Evolutionary conservation across 805 yeast species (phyloP).

Genomic region (Saccharomyces jurei): DNA sequence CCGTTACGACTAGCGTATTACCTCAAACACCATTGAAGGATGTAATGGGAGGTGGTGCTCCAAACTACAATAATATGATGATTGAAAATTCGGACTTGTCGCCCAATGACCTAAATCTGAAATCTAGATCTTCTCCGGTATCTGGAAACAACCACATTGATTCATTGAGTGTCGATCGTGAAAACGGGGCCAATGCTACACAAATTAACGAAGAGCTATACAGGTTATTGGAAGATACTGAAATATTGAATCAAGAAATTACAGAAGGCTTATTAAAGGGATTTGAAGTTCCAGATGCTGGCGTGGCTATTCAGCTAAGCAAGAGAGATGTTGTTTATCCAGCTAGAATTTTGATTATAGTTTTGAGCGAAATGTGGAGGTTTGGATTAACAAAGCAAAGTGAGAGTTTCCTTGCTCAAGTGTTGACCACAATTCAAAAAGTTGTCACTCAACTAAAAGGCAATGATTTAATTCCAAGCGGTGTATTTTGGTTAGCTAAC

Average conservation of each 20-base stretch:
- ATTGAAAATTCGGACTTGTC: neutral
- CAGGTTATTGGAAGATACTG: constrained; percentile 62
- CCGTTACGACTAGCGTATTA: constrained; percentile 18
- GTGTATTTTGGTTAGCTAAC: constrained; percentile 96
- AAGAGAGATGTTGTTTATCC: constrained; percentile 93
- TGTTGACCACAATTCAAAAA: constrained; percentile 76
- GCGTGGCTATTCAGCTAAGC: constrained; percentile 73
- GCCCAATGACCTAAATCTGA: neutral
- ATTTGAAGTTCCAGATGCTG: constrained; percentile 76
- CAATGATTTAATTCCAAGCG: constrained; percentile 80
- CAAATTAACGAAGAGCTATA: constrained; percentile 71
- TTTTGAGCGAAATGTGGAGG: constrained; percentile 96
- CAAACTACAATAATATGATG: constrained; percentile 4
- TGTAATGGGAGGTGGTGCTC: constrained; percentile 26
- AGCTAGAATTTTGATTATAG: constrained; percentile 85
- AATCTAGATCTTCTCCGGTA: neutral
- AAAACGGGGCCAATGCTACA: constrained; percentile 35
- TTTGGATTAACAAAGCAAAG: constrained; percentile 86
- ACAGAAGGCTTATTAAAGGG: constrained; percentile 81
- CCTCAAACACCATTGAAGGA: constrained; percentile 31
- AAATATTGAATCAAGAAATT: constrained; percentile 69
- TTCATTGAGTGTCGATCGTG: constrained; percentile 15
- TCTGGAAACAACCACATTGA: constrained; percentile 6
- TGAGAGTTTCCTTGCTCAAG: constrained; percentile 85
- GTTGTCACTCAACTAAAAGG: constrained; percentile 74